Conservation (phyloP, 2,329 filamentous ascomycete genomes). For the Orbilia quercus region DNA sequence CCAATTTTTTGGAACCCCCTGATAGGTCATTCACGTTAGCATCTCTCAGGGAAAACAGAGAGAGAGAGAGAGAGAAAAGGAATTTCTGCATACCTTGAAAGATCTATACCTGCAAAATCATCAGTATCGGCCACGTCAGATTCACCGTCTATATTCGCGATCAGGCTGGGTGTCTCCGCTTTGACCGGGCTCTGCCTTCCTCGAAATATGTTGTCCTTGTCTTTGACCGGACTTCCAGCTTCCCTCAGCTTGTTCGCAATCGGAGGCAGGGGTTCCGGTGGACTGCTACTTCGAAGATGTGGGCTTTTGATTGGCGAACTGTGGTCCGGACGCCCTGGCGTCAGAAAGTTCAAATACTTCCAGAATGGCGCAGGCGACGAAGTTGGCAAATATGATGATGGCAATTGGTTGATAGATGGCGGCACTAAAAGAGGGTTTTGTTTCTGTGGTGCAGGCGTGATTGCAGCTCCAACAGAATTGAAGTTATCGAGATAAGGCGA, state of each 20-base stretch:
- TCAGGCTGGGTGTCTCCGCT: slow-evolving; percentile 16
- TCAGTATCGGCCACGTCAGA: slow-evolving; percentile 37
- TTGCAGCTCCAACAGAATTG: slow-evolving; percentile 59
- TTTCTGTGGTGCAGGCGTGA: slow-evolving; percentile 78
- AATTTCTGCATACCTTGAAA: slow-evolving; percentile 35
- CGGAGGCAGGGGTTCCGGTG: slow-evolving; percentile 55
- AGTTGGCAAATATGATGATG: slow-evolving; percentile 86
- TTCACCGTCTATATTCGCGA: slow-evolving; percentile 27
- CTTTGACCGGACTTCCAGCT: slow-evolving; percentile 44
- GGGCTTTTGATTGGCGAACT: slow-evolving; percentile 58
- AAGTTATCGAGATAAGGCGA: slow-evolving; percentile 57
- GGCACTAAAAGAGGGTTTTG: slow-evolving; percentile 80
- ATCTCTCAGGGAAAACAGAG: neutral
- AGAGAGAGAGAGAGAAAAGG: neutral
- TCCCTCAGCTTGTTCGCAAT: slow-evolving; percentile 43
- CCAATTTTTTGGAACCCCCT: slow-evolving; percentile 57
- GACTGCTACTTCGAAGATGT: slow-evolving; percentile 57
- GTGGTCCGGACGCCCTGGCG: slow-evolving; percentile 58
- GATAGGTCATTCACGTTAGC: neutral
- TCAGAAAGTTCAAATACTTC: slow-evolving; percentile 79
- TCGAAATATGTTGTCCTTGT: slow-evolving; percentile 50
- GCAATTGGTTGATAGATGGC: slow-evolving; percentile 81
- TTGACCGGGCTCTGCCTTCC: slow-evolving; percentile 50
- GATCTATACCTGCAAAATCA: slow-evolving; percentile 55
- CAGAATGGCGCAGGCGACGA: slow-evolving; percentile 88